Evolutionary conservation across 108 stramenopile species (phyloP).

Genomic region (Cyclotella kingstonii): DNA sequence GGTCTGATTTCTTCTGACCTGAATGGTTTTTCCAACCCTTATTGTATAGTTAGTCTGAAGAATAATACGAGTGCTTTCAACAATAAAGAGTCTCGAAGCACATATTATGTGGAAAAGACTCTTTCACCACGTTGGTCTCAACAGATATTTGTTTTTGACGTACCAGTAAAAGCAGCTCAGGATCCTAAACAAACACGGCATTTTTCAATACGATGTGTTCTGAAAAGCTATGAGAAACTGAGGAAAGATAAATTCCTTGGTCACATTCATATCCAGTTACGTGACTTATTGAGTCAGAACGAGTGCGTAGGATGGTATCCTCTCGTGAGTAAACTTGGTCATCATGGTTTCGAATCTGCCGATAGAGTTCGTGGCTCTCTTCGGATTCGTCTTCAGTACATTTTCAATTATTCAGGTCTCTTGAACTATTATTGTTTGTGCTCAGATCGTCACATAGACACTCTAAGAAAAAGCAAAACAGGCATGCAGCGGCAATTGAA

Average conservation of each 20-base stretch:
- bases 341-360: conserved; percentile 58
- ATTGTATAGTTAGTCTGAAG: conserved; percentile 63
- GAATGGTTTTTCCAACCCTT: conserved; percentile 73
- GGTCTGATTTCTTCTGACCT: conserved; percentile 67
- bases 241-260: conserved; percentile 62
- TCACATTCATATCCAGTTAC: conserved; percentile 69
- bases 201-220: conserved; percentile 49
- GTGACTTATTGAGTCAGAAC: conserved; percentile 64
- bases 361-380: conserved; percentile 73
- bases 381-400: conserved; percentile 80
- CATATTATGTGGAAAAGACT: conserved; percentile 80
- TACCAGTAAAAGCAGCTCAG: conserved; percentile 62
- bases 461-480: conserved; percentile 41
- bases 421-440: conserved; percentile 69
- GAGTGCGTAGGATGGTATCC: conserved; percentile 89
- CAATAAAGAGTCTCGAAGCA: conserved; percentile 49
- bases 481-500: conserved; percentile 63
- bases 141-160: conserved; percentile 84
- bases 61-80: conserved; percentile 45
- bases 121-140: conserved; percentile 76
- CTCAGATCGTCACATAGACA: conserved; percentile 51
- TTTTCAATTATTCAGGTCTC: conserved; percentile 61
- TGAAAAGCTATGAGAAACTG: conserved; percentile 48
- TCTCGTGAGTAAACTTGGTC: conserved; percentile 66
- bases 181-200: conserved; percentile 55